phyloP scores from a whole-genome alignment of 768 basidiomycete genomes.

The Auricularia auricula-judae region DNA sequence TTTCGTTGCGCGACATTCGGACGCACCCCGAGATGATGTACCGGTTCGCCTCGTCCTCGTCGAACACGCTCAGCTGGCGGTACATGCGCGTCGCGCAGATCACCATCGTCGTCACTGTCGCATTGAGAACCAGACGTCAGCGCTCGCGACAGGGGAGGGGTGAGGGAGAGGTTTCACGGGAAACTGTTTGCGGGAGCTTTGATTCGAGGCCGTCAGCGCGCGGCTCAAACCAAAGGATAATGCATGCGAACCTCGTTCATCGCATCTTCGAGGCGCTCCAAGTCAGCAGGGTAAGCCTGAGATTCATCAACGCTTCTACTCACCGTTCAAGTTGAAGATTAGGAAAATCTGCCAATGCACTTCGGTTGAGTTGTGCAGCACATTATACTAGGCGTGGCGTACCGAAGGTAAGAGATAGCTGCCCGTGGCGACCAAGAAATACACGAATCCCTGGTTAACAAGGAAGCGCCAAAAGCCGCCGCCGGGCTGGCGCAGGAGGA shows the following conservation, averaged over 20 bases:
- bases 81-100: background rate
- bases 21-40: constrained; percentile 32
- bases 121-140: no score
- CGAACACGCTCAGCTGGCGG: background rate
- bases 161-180: background rate
- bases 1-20: no score
- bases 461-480: background rate
- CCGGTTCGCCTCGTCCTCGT: constrained; percentile 14
- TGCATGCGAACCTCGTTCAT: background rate
- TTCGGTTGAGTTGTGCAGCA: no score
- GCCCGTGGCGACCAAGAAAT: background rate
- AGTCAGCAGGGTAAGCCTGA: no score
- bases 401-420: background rate
- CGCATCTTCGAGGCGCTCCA: background rate
- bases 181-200: background rate
- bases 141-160: background rate
- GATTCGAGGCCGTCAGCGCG: no score
- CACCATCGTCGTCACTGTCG: background rate
- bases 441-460: background rate
- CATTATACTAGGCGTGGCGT: background rate
- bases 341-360: background rate
- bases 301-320: background rate
- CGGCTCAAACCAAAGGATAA: background rate
- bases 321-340: background rate
- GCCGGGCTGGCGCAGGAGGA: background rate